A percentile compares a stretch with the other conserved stretches of the same genome.
Evolutionary conservation across 139 green algal species (phyloP).

Genomic region (Haematococcus lacustris): DNA sequence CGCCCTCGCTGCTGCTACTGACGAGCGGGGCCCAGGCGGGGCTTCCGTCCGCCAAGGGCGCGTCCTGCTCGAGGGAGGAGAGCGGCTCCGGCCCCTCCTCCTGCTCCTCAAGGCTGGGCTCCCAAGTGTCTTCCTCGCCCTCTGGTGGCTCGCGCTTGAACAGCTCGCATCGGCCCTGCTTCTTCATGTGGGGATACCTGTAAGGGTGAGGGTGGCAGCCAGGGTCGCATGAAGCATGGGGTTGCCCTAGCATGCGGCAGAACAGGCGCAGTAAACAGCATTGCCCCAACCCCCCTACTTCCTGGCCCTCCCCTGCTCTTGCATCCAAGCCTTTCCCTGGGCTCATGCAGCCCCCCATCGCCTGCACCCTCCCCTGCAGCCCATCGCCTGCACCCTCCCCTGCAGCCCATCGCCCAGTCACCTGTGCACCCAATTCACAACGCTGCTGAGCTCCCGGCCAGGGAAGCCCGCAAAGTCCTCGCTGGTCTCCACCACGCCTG

Average conservation of each 20-base stretch:
- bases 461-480: conserved; percentile 49
- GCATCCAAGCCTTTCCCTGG: not conserved
- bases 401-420: too few relatives aligned
- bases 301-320: too few relatives aligned
- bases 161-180: conserved; percentile 56
- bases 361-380: too few relatives aligned
- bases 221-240: too few relatives aligned
- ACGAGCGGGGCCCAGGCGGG: conserved; percentile 14
- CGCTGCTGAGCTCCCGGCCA: conserved; percentile 24
- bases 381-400: too few relatives aligned
- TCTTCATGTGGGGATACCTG: conserved; percentile 79
- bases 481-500: conserved; percentile 48
- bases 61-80: conserved; percentile 21
- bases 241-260: too few relatives aligned
- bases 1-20: conserved; percentile 9
- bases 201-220: too few relatives aligned
- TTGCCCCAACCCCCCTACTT: too few relatives aligned
- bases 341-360: too few relatives aligned
- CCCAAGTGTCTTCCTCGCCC: conserved; percentile 49
- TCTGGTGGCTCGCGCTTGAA: conserved; percentile 48
- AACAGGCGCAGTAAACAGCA: too few relatives aligned
- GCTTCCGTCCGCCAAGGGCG: conserved; percentile 2
- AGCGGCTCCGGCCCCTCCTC: conserved; percentile 67
- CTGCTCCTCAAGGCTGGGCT: conserved; percentile 33
- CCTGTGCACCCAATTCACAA: conserved; percentile 46